phyloP scores from a whole-genome alignment of 805 yeast genomes.

The Teunomyces aglyptinius region DNA sequence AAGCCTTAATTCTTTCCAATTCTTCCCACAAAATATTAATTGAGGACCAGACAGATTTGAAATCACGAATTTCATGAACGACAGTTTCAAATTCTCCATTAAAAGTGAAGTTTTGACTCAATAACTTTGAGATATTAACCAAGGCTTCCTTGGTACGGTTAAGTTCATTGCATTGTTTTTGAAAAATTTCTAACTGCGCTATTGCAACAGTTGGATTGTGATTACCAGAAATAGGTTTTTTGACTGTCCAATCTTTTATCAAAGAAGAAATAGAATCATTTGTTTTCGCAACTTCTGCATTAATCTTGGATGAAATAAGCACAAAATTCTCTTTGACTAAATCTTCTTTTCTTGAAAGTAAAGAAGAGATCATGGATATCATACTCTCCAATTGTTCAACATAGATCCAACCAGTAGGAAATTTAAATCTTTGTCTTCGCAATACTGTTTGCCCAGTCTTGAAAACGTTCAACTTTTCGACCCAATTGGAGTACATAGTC shows the following conservation, averaged over 20 bases:
- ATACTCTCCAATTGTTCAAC: slow-evolving; percentile 62
- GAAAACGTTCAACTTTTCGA: slow-evolving; percentile 9
- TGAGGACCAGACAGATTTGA: slow-evolving; percentile 62
- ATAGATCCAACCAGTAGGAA: slow-evolving; percentile 55
- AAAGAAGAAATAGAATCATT: slow-evolving; percentile 28
- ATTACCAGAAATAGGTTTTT: slow-evolving; percentile 46
- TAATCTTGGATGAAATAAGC: slow-evolving; percentile 41
- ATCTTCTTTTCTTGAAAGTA: slow-evolving; percentile 31
- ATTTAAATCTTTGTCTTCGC: slow-evolving; percentile 42
- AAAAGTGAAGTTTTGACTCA: slow-evolving; percentile 31
- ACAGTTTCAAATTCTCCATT: slow-evolving; percentile 28
- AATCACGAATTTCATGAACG: slow-evolving; percentile 51
- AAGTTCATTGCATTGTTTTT: slow-evolving; percentile 11
- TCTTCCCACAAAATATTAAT: slow-evolving; percentile 51
- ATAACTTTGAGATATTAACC: slow-evolving; percentile 19
- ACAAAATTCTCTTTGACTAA: slow-evolving; percentile 43
- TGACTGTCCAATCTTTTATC: slow-evolving; percentile 46
- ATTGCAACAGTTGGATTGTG: slow-evolving; percentile 46
- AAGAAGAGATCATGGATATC: slow-evolving; percentile 38
- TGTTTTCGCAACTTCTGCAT: slow-evolving; percentile 37
- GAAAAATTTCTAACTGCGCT: slow-evolving; percentile 26
- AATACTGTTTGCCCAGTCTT: slow-evolving; percentile 36
- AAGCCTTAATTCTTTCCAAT: slow-evolving; percentile 40
- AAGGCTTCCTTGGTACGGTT: slow-evolving; percentile 17
- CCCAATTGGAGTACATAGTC: slow-evolving; percentile 15